phyloP scores from a whole-genome alignment of 2,329 filamentous ascomycete species.

The Delphinella strobiligena region DNA sequence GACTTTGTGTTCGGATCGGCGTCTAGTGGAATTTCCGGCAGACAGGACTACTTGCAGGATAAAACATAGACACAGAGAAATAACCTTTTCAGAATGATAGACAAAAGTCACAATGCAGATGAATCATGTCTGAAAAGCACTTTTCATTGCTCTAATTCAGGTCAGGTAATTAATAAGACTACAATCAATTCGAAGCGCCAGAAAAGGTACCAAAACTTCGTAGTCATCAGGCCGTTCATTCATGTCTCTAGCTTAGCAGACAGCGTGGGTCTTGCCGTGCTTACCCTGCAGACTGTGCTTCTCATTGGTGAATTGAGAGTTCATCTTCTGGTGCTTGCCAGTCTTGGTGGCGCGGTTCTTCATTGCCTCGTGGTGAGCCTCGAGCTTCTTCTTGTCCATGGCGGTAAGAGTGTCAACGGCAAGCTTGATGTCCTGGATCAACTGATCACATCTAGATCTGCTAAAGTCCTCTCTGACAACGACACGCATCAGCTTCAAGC shows the following conservation, averaged over 20 bases:
- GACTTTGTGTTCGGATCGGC: no score
- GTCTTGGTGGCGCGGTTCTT: constrained; percentile 13
- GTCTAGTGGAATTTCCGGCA: no score
- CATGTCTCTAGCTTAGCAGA: constrained; percentile 61
- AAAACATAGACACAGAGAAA: no score
- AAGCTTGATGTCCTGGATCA: constrained; percentile 68
- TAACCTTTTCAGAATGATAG: no score
- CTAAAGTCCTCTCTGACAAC: constrained; percentile 91
- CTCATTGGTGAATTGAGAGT: constrained; percentile 52
- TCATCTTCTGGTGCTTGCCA: constrained; percentile 22
- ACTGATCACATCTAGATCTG: constrained; percentile 63
- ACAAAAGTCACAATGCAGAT: no score
- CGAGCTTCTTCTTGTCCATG: constrained; percentile 61
- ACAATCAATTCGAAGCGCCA: neutral
- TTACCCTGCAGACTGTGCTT: constrained; percentile 81
- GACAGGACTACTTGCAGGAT: no score
- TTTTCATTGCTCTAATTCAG: no score
- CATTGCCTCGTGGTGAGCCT: constrained; percentile 48
- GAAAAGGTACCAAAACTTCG: neutral
- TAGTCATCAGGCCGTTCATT: no score
- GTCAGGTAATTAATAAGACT: no score
- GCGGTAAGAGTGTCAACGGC: constrained; percentile 58
- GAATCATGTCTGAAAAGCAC: no score
- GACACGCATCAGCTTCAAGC: constrained; percentile 81
- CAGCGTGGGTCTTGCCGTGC: constrained; percentile 76